Evolutionary conservation across 441 rosid species (phyloP), one percentile per base, ranked within the genome.

Genomic region (Melastoma candidum): DNA sequence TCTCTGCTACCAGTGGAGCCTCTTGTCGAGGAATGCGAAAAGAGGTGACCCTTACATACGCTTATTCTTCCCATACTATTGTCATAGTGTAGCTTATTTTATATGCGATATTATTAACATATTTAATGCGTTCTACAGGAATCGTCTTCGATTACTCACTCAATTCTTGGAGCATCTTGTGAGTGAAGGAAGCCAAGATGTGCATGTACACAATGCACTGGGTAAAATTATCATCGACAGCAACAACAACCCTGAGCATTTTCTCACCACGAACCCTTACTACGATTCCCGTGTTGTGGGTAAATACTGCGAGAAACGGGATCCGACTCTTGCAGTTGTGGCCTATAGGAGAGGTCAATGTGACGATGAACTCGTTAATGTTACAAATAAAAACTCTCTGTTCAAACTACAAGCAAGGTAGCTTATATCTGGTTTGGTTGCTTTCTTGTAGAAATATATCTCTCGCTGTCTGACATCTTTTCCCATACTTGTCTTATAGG

Each of bases 131-230:
- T 24, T 74, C 59, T 63, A 44, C 81, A 95, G 99, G 80, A 95
- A 95, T 67, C 98, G 98, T 9, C 98, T 90, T 54, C 95, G 98
- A 46, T 80, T 95, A 73, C 97, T 95, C 58, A 84, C 99, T 67
- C 99, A 95, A 71, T 95, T 95, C 83, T 74, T 95, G 82, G 98
- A 95, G 88, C 99, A 95, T 85, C 85, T 95, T 66, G 99, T 95
- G 52, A 90, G 98, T 66, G 99, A 95, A 74, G 98, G 99, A 67
- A 95, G 99, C 79, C 97, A 88, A 72, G 99, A 95, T 82, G 95
- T 84, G 36, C 99, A 95, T 69, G 99, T 87, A 60, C 98, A 90
- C 74, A 87, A 95, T 84, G 98, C 97, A 46, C 75, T 95, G 71
- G 98, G 99, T 74, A 95, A 95, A 87, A 95, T 95, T 44, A 95